A percentile compares a stretch with the other conserved stretches of the same genome.
Evolutionary conservation across 768 basidiomycete genomes (phyloP).

Genomic region (Amanita thiersii): DNA sequence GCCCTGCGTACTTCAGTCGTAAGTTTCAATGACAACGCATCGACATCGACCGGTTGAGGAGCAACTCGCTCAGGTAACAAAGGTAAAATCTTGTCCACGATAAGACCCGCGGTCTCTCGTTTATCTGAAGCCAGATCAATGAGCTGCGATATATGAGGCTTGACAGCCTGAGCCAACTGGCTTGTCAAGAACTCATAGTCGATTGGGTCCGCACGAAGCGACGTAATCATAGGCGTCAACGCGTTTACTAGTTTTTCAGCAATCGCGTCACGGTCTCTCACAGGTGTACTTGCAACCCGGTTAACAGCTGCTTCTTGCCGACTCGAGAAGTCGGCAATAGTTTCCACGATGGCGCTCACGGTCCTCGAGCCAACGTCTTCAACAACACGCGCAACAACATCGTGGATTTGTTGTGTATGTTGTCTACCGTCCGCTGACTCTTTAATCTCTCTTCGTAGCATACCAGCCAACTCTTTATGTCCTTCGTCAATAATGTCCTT

Average conservation of each 20-base stretch:
- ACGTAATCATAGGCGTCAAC: conserved; percentile 52
- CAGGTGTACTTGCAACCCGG: conserved; percentile 29
- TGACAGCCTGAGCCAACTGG: conserved; percentile 76
- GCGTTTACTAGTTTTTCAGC: conserved; percentile 52
- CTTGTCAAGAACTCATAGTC: conserved; percentile 75
- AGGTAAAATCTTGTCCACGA: conserved; percentile 66
- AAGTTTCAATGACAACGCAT: conserved; percentile 49
- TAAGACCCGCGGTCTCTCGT: conserved; percentile 77
- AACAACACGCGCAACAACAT: conserved; percentile 34
- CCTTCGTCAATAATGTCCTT: conserved; percentile 62
- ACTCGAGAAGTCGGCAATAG: conserved; percentile 48
- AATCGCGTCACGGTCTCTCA: conserved; percentile 49
- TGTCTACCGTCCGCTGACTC: conserved; percentile 36
- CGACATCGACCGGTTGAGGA: conserved; percentile 36
- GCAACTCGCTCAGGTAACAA: conserved; percentile 40
- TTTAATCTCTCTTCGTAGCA: conserved; percentile 54
- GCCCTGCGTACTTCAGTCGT: conserved; percentile 62
- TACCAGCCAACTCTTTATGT: conserved; percentile 48
- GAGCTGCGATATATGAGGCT: conserved; percentile 81
- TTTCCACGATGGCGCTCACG: conserved; percentile 49
- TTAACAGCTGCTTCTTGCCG: conserved; percentile 44
- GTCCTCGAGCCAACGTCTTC: conserved; percentile 54
- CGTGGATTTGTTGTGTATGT: conserved; percentile 9
- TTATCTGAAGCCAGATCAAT: conserved; percentile 88
- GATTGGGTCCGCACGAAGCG: conserved; percentile 56